Evolutionary conservation across 768 basidiomycete genomes (phyloP).

Genomic region (Lactarius psammicola): DNA sequence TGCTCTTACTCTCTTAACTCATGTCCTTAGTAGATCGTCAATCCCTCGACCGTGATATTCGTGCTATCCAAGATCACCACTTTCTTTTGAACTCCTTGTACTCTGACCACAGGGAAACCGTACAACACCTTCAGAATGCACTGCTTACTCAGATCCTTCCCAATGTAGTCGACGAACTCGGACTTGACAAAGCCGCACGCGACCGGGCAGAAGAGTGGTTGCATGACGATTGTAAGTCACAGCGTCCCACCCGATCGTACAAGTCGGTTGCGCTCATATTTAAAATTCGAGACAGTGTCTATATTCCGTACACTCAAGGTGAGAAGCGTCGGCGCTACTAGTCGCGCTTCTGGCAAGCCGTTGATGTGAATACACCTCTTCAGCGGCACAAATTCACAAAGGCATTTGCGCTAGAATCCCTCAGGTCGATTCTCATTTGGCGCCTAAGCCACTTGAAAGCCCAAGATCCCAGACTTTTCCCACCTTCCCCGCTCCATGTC

Average conservation of each 20-base stretch:
- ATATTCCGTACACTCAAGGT: conserved; percentile 53
- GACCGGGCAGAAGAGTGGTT: conserved; percentile 63
- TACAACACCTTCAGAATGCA: conserved; percentile 49
- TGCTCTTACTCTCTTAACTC: not conserved
- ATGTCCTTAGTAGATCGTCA: not conserved
- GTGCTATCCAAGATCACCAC: conserved; percentile 36
- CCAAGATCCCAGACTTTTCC: conserved; percentile 12
- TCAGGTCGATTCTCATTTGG: conserved; percentile 57
- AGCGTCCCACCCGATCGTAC: not conserved
- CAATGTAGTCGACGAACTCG: conserved; percentile 56
- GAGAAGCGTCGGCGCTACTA: not conserved
- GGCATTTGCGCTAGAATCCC: conserved; percentile 59
- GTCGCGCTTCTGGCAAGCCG: not conserved
- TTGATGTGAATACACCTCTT: conserved; percentile 19
- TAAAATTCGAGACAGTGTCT: conserved; percentile 29
- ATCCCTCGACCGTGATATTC: not conserved
- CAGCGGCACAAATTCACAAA: conserved; percentile 68
- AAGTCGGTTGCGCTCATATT: not conserved
- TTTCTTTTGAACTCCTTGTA: conserved; percentile 52
- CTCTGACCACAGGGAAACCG: conserved; percentile 45
- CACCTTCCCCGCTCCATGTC: conserved; percentile 32
- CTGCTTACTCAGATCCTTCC: conserved; percentile 59
- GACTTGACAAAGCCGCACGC: conserved; percentile 45
- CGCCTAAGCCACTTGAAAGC: conserved; percentile 38
- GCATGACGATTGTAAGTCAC: conserved; percentile 57